Evolutionary conservation across 345 rosid species (phyloP), one percentile per base, ranked within the genome.

Genomic region (Hirschfeldia incana): DNA sequence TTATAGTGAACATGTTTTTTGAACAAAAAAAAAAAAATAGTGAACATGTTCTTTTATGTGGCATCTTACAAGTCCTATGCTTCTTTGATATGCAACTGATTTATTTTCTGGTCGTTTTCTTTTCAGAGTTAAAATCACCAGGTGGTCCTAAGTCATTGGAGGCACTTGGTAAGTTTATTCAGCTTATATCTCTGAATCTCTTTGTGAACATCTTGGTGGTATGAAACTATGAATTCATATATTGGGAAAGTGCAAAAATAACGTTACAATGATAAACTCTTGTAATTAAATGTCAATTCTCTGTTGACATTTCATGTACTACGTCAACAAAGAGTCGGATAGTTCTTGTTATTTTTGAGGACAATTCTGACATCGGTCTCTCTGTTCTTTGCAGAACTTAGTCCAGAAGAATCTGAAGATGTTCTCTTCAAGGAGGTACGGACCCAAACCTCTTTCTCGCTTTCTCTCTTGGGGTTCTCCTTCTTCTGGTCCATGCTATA

Each of bases 391-490:
- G 85, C 89, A 95, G 99, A 95, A 83, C 70, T 95, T 82, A 92
- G 96, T 81, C 87, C 90, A 28, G 99, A 95, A 89, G 97, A 95
- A 83, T 92, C 97, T 7, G 99, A 95, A 83, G 99, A 95, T 78
- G 97, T 95, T 82, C 94, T 95, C 63, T 95, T 95, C 78, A 95
- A 95, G 88, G 99, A 95, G 99, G 98, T 91, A 11, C 26, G 78
- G 4, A 60, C 13, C 11, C 36, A 33, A 58, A 62, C 3, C 37
- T 15, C 59, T 65, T 60, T 81, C 71, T 76, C 9, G 6, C 28
- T 53, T 71, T 64, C 60, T 71, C 37, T 60, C 57, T 59, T 32
- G 39, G 61, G 65, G 1, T 53, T 74, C 27, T 79, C 66, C n/a
- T 67, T 32, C 37, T 53, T 60, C 75, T 73, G 69, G 15, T 53